Conservation (phyloP, 176 grass and related monocot genomes). For the Lolium multiflorum region DNA sequence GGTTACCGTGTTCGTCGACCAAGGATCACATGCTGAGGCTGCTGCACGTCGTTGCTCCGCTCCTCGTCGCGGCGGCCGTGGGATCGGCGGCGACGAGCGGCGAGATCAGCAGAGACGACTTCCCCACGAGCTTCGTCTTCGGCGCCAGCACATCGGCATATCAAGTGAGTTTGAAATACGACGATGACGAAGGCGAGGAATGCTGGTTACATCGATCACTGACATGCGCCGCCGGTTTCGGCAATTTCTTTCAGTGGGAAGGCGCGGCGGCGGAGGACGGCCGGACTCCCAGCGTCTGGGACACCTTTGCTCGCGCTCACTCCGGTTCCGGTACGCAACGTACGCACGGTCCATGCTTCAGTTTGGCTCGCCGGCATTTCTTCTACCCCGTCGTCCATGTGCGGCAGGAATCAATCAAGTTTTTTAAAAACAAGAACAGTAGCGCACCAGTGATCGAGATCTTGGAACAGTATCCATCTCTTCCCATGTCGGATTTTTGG, state of each 20-base stretch:
- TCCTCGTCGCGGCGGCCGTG: not conserved
- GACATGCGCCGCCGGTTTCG: not conserved
- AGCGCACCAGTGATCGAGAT: too few relatives aligned
- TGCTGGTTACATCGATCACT: not conserved
- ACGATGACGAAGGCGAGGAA: not conserved
- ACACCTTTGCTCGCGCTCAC: conserved; percentile 16
- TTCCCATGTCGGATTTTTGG: too few relatives aligned
- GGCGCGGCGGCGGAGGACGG: conserved; percentile 23
- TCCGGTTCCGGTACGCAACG: not conserved
- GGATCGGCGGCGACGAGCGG: not conserved
- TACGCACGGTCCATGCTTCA: not conserved
- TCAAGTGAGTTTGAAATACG: not conserved
- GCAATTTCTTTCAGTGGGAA: not conserved
- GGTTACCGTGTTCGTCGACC: not conserved
- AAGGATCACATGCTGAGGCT: not conserved
- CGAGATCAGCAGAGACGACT: conserved; percentile 22
- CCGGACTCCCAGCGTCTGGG: conserved; percentile 14
- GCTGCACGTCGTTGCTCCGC: not conserved
- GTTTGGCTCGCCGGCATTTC: not conserved
- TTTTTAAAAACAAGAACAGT: too few relatives aligned
- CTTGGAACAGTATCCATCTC: too few relatives aligned
- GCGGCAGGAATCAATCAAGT: too few relatives aligned
- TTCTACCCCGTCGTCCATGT: not conserved
- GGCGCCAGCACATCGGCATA: conserved; percentile 16
- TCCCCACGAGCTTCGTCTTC: conserved; percentile 8